Percentiles rank a stretch among this genome's conserved stretches.
Conservation (phyloP, 2,329 filamentous ascomycete genomes). For the Boeremia lycopersici region DNA sequence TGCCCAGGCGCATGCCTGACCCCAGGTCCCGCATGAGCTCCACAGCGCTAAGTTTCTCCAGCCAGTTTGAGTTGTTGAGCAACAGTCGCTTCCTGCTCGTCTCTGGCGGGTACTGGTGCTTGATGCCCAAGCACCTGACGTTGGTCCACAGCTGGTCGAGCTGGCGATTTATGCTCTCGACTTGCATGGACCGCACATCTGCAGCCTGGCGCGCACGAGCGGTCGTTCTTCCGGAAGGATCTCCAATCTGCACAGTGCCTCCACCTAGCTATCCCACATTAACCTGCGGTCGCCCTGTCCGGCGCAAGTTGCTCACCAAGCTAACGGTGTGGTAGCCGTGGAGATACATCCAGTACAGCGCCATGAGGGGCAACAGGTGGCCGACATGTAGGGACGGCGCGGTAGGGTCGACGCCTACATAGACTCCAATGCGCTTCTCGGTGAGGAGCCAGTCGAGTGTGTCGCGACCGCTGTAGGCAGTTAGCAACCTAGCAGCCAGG, state of each 20-base stretch:
- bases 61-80: constrained; percentile 85
- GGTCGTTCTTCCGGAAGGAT: constrained; percentile 73
- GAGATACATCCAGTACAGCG: constrained; percentile 82
- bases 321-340: constrained; percentile 72
- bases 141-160: constrained; percentile 75
- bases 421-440: constrained; percentile 70
- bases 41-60: constrained; percentile 71
- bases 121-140: constrained; percentile 68
- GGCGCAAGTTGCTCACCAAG: constrained; percentile 53
- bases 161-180: constrained; percentile 71
- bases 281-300: constrained; percentile 22
- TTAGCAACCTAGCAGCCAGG: constrained; percentile 21
- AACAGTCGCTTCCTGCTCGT: constrained; percentile 72
- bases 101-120: constrained; percentile 67
- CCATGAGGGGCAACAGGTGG: constrained; percentile 81
- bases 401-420: constrained; percentile 83
- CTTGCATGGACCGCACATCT: constrained; percentile 65
- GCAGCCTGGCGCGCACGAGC: constrained; percentile 62
- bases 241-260: constrained; percentile 78
- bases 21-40: constrained; percentile 80
- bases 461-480: constrained; percentile 49
- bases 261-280: constrained; percentile 62
- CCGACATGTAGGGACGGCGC: constrained; percentile 80
- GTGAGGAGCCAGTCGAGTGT: constrained; percentile 69
- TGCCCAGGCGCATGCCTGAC: constrained; percentile 74